Conservation (phyloP, 352 stramenopile genomes). For the Globisporangium nagaii region DNA sequence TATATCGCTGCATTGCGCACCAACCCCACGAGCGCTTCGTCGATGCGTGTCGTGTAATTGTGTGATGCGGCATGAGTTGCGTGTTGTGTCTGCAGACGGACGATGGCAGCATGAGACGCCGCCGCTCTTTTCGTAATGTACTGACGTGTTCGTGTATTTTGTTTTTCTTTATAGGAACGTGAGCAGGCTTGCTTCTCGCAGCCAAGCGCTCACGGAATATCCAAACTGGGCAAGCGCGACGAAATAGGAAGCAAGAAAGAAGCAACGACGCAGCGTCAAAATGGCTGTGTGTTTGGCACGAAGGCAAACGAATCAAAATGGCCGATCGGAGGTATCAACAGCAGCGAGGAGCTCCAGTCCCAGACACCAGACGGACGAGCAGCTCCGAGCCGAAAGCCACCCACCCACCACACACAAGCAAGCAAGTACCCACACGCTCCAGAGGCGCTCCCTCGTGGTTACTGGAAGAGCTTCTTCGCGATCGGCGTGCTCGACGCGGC, state of each 20-base stretch:
- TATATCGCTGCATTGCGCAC: constrained; percentile 1
- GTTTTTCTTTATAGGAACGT: neutral
- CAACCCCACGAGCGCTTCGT: too few species aligned
- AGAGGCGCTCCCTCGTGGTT: constrained; percentile 1
- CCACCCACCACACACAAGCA: neutral
- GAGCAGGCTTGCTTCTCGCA: too few species aligned
- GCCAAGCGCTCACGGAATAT: neutral
- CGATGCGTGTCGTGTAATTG: too few species aligned
- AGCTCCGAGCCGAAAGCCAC: neutral
- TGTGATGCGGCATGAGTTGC: too few species aligned
- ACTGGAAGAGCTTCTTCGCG: constrained; percentile 32
- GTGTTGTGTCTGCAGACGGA: neutral
- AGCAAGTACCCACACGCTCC: neutral
- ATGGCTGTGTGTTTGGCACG: constrained; percentile 1
- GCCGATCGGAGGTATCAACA: neutral
- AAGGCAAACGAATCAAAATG: constrained; percentile 4
- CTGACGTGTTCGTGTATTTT: neutral
- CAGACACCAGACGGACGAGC: neutral
- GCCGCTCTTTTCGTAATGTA: neutral
- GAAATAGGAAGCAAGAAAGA: neutral
- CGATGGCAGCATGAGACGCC: neutral
- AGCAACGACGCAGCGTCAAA: neutral
- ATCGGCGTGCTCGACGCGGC: constrained; percentile 16
- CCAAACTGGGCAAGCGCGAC: neutral
- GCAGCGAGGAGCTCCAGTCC: neutral